Conservation (phyloP, 2,329 filamentous ascomycete species). For the Claviceps africana region DNA sequence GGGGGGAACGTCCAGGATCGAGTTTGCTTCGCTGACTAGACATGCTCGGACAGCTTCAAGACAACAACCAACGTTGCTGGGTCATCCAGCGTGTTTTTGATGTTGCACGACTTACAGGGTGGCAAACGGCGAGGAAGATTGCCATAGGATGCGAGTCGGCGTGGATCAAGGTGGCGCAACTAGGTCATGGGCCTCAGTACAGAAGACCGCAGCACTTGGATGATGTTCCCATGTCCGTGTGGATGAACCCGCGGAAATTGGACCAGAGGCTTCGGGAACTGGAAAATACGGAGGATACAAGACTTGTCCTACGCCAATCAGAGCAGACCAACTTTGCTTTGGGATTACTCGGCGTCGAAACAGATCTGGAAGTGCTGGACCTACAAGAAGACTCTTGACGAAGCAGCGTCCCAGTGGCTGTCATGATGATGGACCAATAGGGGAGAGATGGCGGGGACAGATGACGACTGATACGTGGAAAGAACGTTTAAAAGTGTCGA, state of each 20-base stretch:
- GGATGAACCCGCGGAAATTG: conserved; percentile 36
- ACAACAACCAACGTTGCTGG: conserved; percentile 62
- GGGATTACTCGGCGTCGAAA: conserved; percentile 64
- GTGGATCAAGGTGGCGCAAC: conserved; percentile 63
- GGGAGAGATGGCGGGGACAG: not conserved
- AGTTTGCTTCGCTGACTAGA: not conserved
- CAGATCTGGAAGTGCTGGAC: conserved; percentile 53
- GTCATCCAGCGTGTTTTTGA: conserved; percentile 59
- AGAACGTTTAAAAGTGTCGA: not conserved
- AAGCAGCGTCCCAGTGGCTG: not conserved
- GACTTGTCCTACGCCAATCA: conserved; percentile 45
- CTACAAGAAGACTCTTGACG: conserved; percentile 28
- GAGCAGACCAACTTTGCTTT: conserved; percentile 62
- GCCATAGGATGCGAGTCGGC: conserved; percentile 70
- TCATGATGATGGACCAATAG: not conserved
- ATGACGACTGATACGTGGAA: not conserved
- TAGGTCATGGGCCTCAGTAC: conserved; percentile 67
- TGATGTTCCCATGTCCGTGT: conserved; percentile 25
- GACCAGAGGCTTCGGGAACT: conserved; percentile 37
- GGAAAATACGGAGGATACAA: conserved; percentile 25
- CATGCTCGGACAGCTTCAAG: conserved; percentile 23
- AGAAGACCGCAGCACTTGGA: conserved; percentile 28
- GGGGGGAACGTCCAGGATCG: not conserved
- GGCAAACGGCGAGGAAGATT: conserved; percentile 71
- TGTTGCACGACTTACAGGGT: conserved; percentile 69